Conservation (phyloP, 129 eudicot species). For the Sambucus nigra region DNA sequence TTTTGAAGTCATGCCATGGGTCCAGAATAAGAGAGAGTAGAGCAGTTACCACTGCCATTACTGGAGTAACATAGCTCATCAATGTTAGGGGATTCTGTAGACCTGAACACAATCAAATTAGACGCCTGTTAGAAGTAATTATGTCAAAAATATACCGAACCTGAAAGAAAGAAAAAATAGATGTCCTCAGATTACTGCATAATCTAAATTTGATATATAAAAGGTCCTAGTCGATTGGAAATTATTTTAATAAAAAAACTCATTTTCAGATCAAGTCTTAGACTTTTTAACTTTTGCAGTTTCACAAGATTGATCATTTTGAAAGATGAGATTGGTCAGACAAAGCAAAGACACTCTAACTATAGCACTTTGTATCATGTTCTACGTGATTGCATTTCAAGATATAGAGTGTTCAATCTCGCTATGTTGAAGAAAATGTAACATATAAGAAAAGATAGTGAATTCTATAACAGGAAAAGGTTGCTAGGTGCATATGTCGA, state of each 20-base stretch:
- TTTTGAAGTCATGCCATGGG: slow-evolving; percentile 73
- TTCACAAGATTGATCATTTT: background rate
- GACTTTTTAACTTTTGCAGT: background rate
- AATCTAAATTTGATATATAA: background rate
- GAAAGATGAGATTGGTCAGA: background rate
- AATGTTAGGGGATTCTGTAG: slow-evolving; percentile 87
- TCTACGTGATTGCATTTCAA: no score
- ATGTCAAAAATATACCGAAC: slow-evolving; percentile 2
- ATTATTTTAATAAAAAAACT: background rate
- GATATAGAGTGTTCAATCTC: no score
- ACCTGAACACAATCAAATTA: slow-evolving; percentile 35
- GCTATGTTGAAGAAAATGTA: no score
- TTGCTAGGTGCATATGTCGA: no score
- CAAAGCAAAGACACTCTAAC: no score
- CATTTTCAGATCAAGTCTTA: background rate
- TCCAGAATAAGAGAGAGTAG: slow-evolving; percentile 62
- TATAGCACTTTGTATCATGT: no score
- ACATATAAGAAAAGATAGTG: no score
- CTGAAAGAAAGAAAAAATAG: background rate
- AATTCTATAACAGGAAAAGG: no score
- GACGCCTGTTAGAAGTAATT: background rate
- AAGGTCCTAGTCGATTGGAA: background rate
- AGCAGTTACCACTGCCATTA: slow-evolving; percentile 82
- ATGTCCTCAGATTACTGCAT: background rate
- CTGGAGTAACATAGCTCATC: slow-evolving; percentile 97